Evolutionary conservation across 2,329 filamentous ascomycete species (phyloP).

Genomic region (Colletotrichum magnum): DNA sequence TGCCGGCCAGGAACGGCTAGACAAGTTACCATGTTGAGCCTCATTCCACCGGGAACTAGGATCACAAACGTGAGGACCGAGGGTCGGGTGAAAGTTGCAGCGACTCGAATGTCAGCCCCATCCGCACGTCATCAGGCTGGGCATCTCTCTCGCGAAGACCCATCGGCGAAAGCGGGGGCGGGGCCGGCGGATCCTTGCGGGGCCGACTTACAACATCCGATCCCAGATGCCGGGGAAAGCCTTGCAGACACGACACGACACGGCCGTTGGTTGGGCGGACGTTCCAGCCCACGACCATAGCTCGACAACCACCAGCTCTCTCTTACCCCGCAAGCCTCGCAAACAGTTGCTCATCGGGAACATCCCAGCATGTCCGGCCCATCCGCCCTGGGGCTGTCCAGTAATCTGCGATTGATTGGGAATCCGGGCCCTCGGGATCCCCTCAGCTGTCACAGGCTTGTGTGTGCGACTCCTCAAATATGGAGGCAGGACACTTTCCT

Average conservation of each 20-base stretch:
- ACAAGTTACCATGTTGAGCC: too few relatives aligned
- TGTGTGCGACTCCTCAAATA: neutral
- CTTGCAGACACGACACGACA: neutral
- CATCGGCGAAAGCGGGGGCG: constrained; percentile 7
- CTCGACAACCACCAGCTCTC: neutral
- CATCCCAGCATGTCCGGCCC: neutral
- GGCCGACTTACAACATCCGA: neutral
- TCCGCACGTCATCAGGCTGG: neutral
- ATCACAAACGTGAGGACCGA: too few relatives aligned
- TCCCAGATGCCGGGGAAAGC: neutral
- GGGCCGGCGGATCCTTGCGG: constrained; percentile 8
- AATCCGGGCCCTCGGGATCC: constrained; percentile 7
- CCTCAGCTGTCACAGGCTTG: neutral
- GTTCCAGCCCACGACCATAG: neutral
- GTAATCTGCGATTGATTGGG: neutral
- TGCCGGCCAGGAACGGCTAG: too few relatives aligned
- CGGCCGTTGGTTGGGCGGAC: neutral
- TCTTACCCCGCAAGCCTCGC: constrained; percentile 8
- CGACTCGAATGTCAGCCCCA: too few relatives aligned
- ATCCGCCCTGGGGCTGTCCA: neutral
- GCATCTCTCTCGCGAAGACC: neutral
- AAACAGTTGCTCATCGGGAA: neutral
- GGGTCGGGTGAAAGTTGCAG: too few relatives aligned
- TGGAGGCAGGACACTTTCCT: neutral
- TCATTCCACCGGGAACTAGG: too few relatives aligned